Conservation (phyloP, 257 asterid genomes). For the Pogostemon cablin region DNA sequence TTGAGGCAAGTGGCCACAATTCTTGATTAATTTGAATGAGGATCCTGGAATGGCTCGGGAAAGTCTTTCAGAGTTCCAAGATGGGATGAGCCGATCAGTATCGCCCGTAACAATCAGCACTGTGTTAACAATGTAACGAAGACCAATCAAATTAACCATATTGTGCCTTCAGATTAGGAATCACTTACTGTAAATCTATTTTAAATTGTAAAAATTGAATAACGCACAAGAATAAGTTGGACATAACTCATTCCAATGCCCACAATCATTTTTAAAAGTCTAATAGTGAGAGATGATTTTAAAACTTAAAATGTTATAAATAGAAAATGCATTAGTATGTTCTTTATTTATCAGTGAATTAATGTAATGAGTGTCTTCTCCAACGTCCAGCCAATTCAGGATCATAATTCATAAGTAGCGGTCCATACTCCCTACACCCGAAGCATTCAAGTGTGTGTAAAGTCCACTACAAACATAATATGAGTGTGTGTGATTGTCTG, state of each 20-base stretch:
- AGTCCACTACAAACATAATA: too few relatives aligned
- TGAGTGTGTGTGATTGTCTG: too few relatives aligned
- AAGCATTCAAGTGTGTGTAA: too few relatives aligned
- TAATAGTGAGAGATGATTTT: not conserved
- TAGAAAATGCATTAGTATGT: too few relatives aligned
- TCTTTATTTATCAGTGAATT: too few relatives aligned
- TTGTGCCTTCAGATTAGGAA: slow-evolving; percentile 15
- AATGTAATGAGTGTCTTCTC: too few relatives aligned
- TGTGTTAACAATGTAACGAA: slow-evolving; percentile 38
- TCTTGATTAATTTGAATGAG: slow-evolving; percentile 66
- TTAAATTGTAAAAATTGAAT: not conserved
- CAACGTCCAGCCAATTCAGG: too few relatives aligned
- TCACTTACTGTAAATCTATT: not conserved
- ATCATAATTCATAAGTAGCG: too few relatives aligned
- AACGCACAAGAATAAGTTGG: not conserved
- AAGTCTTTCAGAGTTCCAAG: slow-evolving; percentile 85
- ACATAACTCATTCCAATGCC: slow-evolving; percentile 1
- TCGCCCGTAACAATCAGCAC: slow-evolving; percentile 90
- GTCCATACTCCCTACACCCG: too few relatives aligned
- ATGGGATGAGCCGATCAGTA: slow-evolving; percentile 85
- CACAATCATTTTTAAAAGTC: not conserved
- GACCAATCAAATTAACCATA: slow-evolving; percentile 30
- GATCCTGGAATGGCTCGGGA: slow-evolving; percentile 86
- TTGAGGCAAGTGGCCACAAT: slow-evolving; percentile 93
- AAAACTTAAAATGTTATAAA: not conserved